Evolutionary conservation across 1,139 yeast species (phyloP).

Genomic region (Waltiozyma sp.): DNA sequence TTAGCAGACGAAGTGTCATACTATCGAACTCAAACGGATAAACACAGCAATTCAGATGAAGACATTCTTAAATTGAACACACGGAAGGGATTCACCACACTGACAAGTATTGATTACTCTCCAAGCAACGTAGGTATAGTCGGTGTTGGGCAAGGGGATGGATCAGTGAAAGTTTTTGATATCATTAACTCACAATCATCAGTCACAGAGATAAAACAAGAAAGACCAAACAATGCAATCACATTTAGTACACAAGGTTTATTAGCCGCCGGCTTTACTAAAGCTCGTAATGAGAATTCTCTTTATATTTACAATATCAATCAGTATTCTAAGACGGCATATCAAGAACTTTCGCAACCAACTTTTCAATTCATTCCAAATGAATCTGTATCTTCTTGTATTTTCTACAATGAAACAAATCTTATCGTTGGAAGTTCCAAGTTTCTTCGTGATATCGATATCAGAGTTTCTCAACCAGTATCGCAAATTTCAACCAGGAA

Average conservation of each 20-base stretch:
- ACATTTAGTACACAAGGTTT: conserved; percentile 57
- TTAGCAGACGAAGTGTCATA: conserved; percentile 57
- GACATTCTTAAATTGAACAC: conserved; percentile 38
- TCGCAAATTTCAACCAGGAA: conserved; percentile 72
- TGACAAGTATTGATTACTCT: conserved; percentile 65
- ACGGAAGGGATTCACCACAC: conserved; percentile 56
- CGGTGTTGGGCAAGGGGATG: conserved; percentile 68
- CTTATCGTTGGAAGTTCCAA: conserved; percentile 72
- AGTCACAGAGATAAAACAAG: conserved; percentile 43
- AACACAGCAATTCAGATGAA: conserved; percentile 21
- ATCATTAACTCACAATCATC: conserved; percentile 33
- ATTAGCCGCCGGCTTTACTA: conserved; percentile 72
- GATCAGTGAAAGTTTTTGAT: conserved; percentile 55
- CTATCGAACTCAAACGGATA: conserved; percentile 36
- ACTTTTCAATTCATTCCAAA: conserved; percentile 53
- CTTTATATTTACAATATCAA: conserved; percentile 77
- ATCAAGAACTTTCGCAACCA: conserved; percentile 40
- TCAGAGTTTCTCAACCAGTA: conserved; percentile 55
- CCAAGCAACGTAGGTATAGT: conserved; percentile 44
- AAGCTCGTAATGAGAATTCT: conserved; percentile 60
- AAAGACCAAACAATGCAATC: conserved; percentile 65
- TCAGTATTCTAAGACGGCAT: conserved; percentile 34
- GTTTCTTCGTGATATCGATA: conserved; percentile 67
- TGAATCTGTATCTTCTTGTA: conserved; percentile 61
- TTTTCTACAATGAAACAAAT: conserved; percentile 53